These are phyloP conservation scores for Aspergillus bertholletiae DNA, from an alignment of 495 filamentous ascomycete species.

Conservation along the genomic window DNA sequence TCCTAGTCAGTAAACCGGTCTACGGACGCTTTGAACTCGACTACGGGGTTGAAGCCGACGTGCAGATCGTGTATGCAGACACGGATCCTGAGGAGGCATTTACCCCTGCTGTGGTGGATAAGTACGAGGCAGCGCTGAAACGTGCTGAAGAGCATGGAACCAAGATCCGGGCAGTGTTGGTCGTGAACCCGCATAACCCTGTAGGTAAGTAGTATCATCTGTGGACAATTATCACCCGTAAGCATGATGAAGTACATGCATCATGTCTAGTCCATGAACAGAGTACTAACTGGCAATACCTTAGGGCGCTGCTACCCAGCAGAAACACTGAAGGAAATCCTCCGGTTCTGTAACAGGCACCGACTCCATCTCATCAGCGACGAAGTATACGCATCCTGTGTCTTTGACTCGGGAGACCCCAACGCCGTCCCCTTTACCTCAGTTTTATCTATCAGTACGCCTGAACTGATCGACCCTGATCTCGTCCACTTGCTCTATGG, in stretches of 20 bases:
- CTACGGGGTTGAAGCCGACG: conserved; percentile 31
- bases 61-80: conserved; percentile 35
- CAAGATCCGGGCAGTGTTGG: conserved; percentile 20
- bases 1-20: conserved; percentile 39
- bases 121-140: conserved; percentile 27
- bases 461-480: conserved; percentile 42
- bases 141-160: conserved; percentile 14
- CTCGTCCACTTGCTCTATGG: conserved; percentile 59
- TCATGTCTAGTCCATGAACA: too few relatives aligned
- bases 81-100: conserved; percentile 29
- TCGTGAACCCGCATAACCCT: conserved; percentile 46
- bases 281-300: neutral
- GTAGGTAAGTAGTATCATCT: conserved; percentile 25
- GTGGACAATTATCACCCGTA: too few relatives aligned
- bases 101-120: conserved; percentile 20
- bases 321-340: conserved; percentile 43
- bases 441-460: conserved; percentile 41
- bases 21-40: conserved; percentile 40
- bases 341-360: conserved; percentile 50
- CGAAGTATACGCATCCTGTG: conserved; percentile 57
- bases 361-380: conserved; percentile 58
- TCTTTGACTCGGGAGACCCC: conserved; percentile 39
- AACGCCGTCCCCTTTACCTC: conserved; percentile 47
- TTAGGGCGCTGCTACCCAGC: conserved; percentile 49
- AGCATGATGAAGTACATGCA: too few relatives aligned